phyloP scores from a whole-genome alignment of 2,329 filamentous ascomycete genomes.

The Pseudocercospora pini-densiflorae region DNA sequence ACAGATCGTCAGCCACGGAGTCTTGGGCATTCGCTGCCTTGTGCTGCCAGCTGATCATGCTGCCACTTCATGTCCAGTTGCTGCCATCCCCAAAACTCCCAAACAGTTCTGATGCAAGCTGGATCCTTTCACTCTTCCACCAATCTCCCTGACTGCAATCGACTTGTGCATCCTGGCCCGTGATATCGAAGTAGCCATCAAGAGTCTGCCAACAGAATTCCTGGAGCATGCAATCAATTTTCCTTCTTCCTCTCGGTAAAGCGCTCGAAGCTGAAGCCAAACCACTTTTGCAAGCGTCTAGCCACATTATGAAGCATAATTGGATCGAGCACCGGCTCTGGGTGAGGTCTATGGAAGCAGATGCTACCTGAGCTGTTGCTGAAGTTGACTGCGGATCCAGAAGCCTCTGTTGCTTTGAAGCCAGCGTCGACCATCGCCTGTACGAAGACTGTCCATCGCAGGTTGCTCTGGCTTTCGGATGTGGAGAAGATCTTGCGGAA shows the following conservation, averaged over 20 bases:
- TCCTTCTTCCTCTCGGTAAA: conserved; percentile 16
- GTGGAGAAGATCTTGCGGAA: conserved; percentile 7
- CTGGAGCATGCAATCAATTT: not conserved
- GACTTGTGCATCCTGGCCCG: not conserved
- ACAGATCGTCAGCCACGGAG: too few species aligned
- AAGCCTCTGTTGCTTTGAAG: conserved; percentile 2
- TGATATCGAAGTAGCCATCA: not conserved
- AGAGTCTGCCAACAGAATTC: not conserved
- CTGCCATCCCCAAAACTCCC: not conserved
- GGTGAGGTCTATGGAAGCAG: conserved; percentile 22
- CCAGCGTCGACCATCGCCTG: conserved; percentile 17
- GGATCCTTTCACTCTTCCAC: not conserved
- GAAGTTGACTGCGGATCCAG: conserved; percentile 15
- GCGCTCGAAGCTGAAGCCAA: conserved; percentile 16
- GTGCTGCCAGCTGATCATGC: not conserved
- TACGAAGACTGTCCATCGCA: conserved; percentile 19
- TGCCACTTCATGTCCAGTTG: not conserved
- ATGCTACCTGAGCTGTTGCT: conserved; percentile 7
- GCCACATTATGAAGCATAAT: conserved; percentile 22
- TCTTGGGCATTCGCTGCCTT: too few species aligned
- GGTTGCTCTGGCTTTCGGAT: not conserved
- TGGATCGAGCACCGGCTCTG: conserved; percentile 15
- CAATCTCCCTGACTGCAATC: not conserved
- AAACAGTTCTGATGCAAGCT: not conserved
- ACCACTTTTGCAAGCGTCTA: conserved; percentile 17